A percentile compares a stretch with the other conserved stretches of the same genome.
phyloP scores from a whole-genome alignment of 2,329 filamentous ascomycete species.

The Pseudopyrenochaeta lycopersici region DNA sequence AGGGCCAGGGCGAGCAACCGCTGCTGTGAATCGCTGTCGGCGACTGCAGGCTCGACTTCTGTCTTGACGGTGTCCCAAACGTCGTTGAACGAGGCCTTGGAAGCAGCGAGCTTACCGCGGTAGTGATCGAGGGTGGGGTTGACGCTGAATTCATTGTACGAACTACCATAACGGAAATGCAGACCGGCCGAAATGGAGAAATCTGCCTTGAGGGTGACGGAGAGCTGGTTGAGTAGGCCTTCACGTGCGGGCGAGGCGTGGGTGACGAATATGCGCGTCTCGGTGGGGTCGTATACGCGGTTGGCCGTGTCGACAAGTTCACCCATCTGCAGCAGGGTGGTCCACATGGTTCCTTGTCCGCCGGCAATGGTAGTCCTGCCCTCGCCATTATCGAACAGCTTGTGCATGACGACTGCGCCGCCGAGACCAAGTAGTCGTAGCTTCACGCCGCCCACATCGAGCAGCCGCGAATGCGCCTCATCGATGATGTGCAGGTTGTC shows the following conservation, averaged over 20 bases:
- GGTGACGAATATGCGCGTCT: conserved; percentile 95
- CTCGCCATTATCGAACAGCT: conserved; percentile 98
- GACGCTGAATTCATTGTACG: conserved; percentile 99
- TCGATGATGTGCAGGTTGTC: conserved; percentile 98
- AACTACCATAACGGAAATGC: conserved; percentile 98
- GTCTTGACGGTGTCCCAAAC: conserved; percentile 99
- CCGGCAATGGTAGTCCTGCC: conserved; percentile 97
- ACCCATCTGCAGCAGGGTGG: conserved; percentile 95
- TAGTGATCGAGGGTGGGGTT: conserved; percentile 98
- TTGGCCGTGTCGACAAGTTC: conserved; percentile 98
- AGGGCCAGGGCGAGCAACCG: conserved; percentile 90
- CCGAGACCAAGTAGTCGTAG: conserved; percentile 91
- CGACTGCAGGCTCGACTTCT: conserved; percentile 93
- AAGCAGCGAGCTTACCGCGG: conserved; percentile 95
- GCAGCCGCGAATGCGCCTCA: conserved; percentile 92
- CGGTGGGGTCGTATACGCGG: conserved; percentile 96
- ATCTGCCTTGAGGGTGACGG: conserved; percentile 95
- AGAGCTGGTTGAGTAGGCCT: conserved; percentile 95
- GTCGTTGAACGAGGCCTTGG: conserved; percentile 98
- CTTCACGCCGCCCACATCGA: conserved; percentile 96
- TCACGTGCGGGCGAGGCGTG: conserved; percentile 96
- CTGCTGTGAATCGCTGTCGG: conserved; percentile 92
- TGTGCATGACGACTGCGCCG: conserved; percentile 99
- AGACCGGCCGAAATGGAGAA: conserved; percentile 98
- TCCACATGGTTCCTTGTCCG: conserved; percentile 99